These are phyloP conservation scores for Arxiozyma heterogenica DNA, from an alignment of 1,139 yeast genomes.

Conservation along the genomic window DNA sequence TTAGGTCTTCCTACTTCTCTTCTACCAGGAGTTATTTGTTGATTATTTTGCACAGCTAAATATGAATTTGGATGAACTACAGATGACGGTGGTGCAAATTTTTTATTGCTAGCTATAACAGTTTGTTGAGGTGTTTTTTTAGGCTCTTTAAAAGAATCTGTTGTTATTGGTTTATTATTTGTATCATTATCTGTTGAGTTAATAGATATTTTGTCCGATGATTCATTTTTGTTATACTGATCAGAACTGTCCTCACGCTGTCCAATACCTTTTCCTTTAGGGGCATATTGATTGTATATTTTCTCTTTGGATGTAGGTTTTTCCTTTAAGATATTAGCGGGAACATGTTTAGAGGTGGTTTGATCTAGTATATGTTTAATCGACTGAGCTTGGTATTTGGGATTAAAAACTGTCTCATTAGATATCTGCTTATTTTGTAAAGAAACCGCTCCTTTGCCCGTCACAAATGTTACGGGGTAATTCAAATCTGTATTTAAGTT, in stretches of 20 bases:
- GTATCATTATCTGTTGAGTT: background rate
- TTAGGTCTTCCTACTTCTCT: slow-evolving; percentile 30
- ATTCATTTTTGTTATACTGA: background rate
- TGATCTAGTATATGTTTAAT: slow-evolving; percentile 29
- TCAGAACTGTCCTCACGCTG: background rate
- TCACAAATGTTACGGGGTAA: slow-evolving; percentile 25
- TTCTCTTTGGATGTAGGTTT: slow-evolving; percentile 21
- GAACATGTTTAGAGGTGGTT: slow-evolving; percentile 27
- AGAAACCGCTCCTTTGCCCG: slow-evolving; percentile 27
- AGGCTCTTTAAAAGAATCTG: background rate
- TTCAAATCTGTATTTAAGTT: background rate
- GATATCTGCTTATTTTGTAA: slow-evolving; percentile 22
- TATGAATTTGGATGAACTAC: slow-evolving; percentile 22
- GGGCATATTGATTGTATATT: slow-evolving; percentile 26
- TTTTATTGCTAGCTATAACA: background rate
- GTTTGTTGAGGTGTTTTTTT: background rate
- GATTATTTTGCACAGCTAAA: slow-evolving; percentile 1
- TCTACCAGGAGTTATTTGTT: slow-evolving; percentile 7
- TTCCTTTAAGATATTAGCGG: slow-evolving; percentile 21
- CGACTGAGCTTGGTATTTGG: slow-evolving; percentile 29
- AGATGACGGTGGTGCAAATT: slow-evolving; percentile 22
- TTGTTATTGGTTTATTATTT: background rate
- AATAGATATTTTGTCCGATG: background rate
- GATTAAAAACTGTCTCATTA: slow-evolving; percentile 25
- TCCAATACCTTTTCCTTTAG: slow-evolving; percentile 26